A percentile compares a stretch with the other conserved stretches of the same genome.
Conservation (phyloP, 495 filamentous ascomycete species). For the Penicillium egyptiacum region DNA sequence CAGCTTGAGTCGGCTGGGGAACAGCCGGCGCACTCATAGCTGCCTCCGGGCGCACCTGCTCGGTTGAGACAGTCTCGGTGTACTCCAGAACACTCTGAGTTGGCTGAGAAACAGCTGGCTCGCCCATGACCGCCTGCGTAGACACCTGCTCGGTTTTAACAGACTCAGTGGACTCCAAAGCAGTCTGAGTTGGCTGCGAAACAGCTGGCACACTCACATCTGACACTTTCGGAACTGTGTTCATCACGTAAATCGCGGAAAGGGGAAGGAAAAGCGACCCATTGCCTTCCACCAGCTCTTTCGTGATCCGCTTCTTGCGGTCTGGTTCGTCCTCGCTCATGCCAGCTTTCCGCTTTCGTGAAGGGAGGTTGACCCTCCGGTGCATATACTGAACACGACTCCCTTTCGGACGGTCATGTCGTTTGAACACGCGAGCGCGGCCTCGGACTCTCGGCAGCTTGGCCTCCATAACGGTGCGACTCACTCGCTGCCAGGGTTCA, state of each 20-base stretch:
- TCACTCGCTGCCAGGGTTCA: no score
- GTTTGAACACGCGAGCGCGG: no score
- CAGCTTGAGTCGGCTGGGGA: not conserved
- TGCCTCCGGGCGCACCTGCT: not conserved
- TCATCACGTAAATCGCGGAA: no score
- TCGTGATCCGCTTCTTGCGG: not conserved
- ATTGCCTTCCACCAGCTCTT: not conserved
- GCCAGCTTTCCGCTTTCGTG: not conserved
- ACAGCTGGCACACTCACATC: constrained; percentile 1
- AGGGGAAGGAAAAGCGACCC: not conserved
- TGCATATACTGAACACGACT: no score
- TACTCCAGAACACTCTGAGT: not conserved
- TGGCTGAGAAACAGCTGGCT: not conserved
- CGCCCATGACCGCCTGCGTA: not conserved
- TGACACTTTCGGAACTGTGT: not conserved
- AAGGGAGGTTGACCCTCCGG: no score
- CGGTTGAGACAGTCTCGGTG: not conserved
- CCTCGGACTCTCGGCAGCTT: no score
- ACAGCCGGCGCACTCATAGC: not conserved
- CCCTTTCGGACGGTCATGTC: no score
- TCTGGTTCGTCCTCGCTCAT: not conserved
- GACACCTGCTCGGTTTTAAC: not conserved
- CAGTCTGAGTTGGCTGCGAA: not conserved
- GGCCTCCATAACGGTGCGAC: no score
- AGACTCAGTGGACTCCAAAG: not conserved